Evolutionary conservation across 192 early-diverging fungal species (phyloP).

Genomic region (Coemansia sp.): DNA sequence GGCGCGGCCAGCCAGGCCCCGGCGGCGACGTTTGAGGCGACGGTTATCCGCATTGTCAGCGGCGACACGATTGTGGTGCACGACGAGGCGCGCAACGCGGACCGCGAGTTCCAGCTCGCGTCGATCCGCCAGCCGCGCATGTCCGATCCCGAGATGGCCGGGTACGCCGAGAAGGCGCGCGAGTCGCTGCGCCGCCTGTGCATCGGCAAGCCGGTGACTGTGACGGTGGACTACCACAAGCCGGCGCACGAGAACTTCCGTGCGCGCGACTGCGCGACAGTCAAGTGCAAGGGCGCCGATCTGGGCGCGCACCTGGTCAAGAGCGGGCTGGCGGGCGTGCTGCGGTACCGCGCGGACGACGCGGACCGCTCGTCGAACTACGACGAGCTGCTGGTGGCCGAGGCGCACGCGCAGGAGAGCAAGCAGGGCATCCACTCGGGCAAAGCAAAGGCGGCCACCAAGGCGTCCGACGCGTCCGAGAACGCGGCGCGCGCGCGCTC

Average conservation of each 20-base stretch:
- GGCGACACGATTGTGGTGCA: slow-evolving; percentile 61
- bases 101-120: slow-evolving; percentile 60
- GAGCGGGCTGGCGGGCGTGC: slow-evolving; percentile 72
- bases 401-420: slow-evolving; percentile 65
- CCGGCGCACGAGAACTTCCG: slow-evolving; percentile 86
- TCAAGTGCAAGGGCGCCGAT: slow-evolving; percentile 63
- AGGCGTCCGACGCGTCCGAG: slow-evolving; percentile 82
- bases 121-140: slow-evolving; percentile 66
- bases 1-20: slow-evolving; percentile 6
- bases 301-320: slow-evolving; percentile 61
- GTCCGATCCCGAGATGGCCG: slow-evolving; percentile 71
- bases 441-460: slow-evolving; percentile 74
- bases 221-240: slow-evolving; percentile 79
- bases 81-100: slow-evolving; percentile 33
- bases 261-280: slow-evolving; percentile 82
- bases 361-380: slow-evolving; percentile 82
- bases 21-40: slow-evolving; percentile 45
- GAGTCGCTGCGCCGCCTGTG: slow-evolving; percentile 84
- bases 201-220: slow-evolving; percentile 82
- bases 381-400: slow-evolving; percentile 81
- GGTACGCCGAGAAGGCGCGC: slow-evolving; percentile 83
- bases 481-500: slow-evolving; percentile 78
- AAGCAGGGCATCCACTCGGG: slow-evolving; percentile 79
- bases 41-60: slow-evolving; percentile 59
- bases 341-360: slow-evolving; percentile 83